Evolutionary conservation across 1,139 yeast genomes (phyloP).

Genomic region (Nakaseomyces glabratus): DNA sequence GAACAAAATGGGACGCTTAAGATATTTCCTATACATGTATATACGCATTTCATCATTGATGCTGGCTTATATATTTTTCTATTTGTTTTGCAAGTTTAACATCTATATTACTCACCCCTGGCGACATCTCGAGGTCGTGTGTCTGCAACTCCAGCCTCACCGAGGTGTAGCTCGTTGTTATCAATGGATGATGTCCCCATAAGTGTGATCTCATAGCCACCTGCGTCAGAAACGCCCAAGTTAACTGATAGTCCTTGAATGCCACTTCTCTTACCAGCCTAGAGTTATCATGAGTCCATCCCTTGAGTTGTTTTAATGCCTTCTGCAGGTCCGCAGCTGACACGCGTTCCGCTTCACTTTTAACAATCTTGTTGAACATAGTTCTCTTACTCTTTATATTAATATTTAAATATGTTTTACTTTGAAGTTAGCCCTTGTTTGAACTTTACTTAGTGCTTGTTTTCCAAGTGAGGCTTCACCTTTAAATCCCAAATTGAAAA

Average conservation of each 20-base stretch:
- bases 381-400: too few relatives aligned
- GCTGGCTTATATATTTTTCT: conserved; percentile 22
- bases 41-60: conserved; percentile 4
- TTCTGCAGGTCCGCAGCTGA: conserved; percentile 4
- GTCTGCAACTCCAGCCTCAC: conserved; percentile 55
- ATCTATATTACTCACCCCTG: conserved; percentile 45
- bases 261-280: conserved; percentile 32
- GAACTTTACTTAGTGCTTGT: too few relatives aligned
- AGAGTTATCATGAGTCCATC: conserved; percentile 17
- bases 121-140: conserved; percentile 43
- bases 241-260: conserved; percentile 45
- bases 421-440: too few relatives aligned
- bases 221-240: conserved; percentile 59
- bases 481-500: too few relatives aligned
- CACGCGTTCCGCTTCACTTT: conserved; percentile 17
- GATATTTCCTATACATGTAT: too few relatives aligned
- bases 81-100: conserved; percentile 49
- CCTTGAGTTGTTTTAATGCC: conserved; percentile 9
- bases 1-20: too few relatives aligned
- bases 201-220: conserved; percentile 54
- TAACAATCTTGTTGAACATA: conserved; percentile 31
- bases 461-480: too few relatives aligned
- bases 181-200: conserved; percentile 67
- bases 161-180: conserved; percentile 51
- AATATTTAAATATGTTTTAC: too few relatives aligned